Percentiles rank a stretch among this genome's conserved stretches.
Evolutionary conservation across 768 basidiomycete genomes (phyloP).

Genomic region (Phanerochaete carnosa): DNA sequence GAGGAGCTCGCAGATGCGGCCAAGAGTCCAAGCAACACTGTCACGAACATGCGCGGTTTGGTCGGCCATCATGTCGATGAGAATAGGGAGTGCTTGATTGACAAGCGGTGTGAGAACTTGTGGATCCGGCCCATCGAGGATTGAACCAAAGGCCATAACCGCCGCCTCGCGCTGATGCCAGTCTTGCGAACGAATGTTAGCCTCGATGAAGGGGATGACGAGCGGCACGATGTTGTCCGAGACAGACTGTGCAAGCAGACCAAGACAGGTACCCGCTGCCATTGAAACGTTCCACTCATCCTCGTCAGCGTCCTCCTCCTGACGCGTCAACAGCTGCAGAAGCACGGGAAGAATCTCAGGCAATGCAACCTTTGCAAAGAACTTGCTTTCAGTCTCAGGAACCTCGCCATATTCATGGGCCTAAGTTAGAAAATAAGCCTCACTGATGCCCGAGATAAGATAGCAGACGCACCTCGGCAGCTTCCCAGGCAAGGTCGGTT

Average conservation of each 20-base stretch:
- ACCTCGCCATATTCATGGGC: slow-evolving; percentile 87
- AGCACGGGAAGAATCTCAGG: slow-evolving; percentile 95
- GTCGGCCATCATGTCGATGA: slow-evolving; percentile 96
- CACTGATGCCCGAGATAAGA: not conserved
- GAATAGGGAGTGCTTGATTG: slow-evolving; percentile 87
- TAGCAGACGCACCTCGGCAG: slow-evolving; percentile 66
- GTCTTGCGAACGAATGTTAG: slow-evolving; percentile 85
- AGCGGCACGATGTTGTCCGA: slow-evolving; percentile 87
- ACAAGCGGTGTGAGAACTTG: slow-evolving; percentile 85
- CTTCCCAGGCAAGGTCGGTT: slow-evolving; percentile 86
- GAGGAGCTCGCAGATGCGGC: slow-evolving; percentile 89
- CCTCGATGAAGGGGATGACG: slow-evolving; percentile 97
- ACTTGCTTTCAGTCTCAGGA: slow-evolving; percentile 81
- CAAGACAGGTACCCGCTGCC: slow-evolving; percentile 92
- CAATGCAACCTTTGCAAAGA: slow-evolving; percentile 92
- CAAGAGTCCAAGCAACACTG: slow-evolving; percentile 96
- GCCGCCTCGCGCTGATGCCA: slow-evolving; percentile 98
- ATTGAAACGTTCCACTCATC: slow-evolving; percentile 99
- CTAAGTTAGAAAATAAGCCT: slow-evolving; percentile 34
- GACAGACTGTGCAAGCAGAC: slow-evolving; percentile 86
- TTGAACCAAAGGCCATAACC: slow-evolving; percentile 97
- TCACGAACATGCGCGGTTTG: slow-evolving; percentile 85
- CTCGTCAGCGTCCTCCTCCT: slow-evolving; percentile 96
- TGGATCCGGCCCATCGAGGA: slow-evolving; percentile 94
- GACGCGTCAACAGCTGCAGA: slow-evolving; percentile 80